A percentile compares a stretch with the other conserved stretches of the same genome.
Conservation (phyloP, 2,329 filamentous ascomycete genomes). For the Verticillium nonalfalfae region DNA sequence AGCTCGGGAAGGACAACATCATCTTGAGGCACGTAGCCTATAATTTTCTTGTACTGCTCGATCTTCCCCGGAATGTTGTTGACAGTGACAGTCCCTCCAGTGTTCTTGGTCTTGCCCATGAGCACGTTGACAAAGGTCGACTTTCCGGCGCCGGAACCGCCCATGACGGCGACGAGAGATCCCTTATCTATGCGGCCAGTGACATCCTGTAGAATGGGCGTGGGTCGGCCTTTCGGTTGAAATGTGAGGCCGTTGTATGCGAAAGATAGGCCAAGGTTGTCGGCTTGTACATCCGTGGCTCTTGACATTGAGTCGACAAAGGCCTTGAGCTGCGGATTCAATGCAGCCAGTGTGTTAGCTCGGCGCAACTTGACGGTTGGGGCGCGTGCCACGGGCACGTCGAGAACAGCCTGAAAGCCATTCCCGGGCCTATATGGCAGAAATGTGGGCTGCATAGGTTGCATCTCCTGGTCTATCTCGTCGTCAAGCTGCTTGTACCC, state of each 20-base stretch:
- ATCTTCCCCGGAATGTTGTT: slow-evolving; percentile 43
- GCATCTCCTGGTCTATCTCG: slow-evolving; percentile 26
- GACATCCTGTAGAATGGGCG: slow-evolving; percentile 43
- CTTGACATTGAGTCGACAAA: slow-evolving; percentile 48
- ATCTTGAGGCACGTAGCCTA: slow-evolving; percentile 57
- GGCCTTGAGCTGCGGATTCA: slow-evolving; percentile 32
- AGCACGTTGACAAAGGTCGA: slow-evolving; percentile 54
- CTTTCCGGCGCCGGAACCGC: slow-evolving; percentile 53
- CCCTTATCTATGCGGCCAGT: slow-evolving; percentile 48
- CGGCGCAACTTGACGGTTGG: slow-evolving; percentile 14
- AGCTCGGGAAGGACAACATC: slow-evolving; percentile 54
- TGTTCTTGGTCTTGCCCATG: slow-evolving; percentile 51
- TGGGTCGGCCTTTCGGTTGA: slow-evolving; percentile 34
- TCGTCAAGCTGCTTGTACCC: slow-evolving; percentile 27
- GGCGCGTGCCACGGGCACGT: slow-evolving; percentile 1
- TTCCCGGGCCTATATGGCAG: slow-evolving; percentile 19
- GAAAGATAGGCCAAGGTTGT: slow-evolving; percentile 46
- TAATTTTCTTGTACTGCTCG: slow-evolving; percentile 50
- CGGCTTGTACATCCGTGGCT: slow-evolving; percentile 35
- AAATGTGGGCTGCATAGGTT: slow-evolving; percentile 24
- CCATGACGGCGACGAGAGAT: slow-evolving; percentile 53
- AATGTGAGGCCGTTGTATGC: slow-evolving; percentile 43
- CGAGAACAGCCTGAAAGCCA: slow-evolving; percentile 30
- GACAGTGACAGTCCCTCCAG: slow-evolving; percentile 42
- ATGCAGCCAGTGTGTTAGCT: slow-evolving; percentile 15